Base-by-base conservation (phyloP, 768 basidiomycete genomes). In the Gymnopilus junonius region DNA sequence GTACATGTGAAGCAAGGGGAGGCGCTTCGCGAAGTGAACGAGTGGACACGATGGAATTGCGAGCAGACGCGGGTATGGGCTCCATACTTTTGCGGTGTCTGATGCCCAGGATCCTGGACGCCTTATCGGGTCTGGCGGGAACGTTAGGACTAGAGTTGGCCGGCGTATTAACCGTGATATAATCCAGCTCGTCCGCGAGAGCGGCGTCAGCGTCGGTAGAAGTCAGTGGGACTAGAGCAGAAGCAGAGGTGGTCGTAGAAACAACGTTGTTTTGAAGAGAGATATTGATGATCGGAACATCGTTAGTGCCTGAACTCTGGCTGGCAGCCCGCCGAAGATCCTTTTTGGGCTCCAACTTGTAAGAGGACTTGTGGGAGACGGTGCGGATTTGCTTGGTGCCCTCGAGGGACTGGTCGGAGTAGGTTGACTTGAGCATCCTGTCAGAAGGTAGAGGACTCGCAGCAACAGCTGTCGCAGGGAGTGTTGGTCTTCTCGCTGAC, bases 41-140 rank as follows among this genome's bases (percentile, higher is more conserved):
- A 58, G 88, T 90, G 21, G 92, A 93, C 61, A 92, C 87, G 67
- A 94, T 84, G 40, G 91, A 93, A 55, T 84, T 90, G 69, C 92
- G 86, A 62, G 86, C 81, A 4, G 89, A 88, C 25, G 87, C 91
- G 55, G 92, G 91, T 67, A 93, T 90, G 65, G 92, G 92, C 71
- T 93, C 92, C 92, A 94, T 94, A 57, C 88, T 90, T 73, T 80
- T 83, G 65, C 87, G 83, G 74, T 92, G 92, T 51, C 81, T 78
- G 68, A 93, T 88, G 66, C 91, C 92, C 43, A 93, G 85, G 57
- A 93, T 82, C 65, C 91, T 83, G 23, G 91, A 88, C 23, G 92
- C 90, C 77, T 93, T 93, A 76, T 93, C 90, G 27, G 82, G 77
- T 63, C 85, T 83, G 58, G 77, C 67, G 58, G 75, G 70, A 55